Evolutionary conservation across 2,329 filamentous ascomycete genomes (phyloP), one percentile per base, ranked within the genome.

Genomic region (Aspergillus luchuensis): DNA sequence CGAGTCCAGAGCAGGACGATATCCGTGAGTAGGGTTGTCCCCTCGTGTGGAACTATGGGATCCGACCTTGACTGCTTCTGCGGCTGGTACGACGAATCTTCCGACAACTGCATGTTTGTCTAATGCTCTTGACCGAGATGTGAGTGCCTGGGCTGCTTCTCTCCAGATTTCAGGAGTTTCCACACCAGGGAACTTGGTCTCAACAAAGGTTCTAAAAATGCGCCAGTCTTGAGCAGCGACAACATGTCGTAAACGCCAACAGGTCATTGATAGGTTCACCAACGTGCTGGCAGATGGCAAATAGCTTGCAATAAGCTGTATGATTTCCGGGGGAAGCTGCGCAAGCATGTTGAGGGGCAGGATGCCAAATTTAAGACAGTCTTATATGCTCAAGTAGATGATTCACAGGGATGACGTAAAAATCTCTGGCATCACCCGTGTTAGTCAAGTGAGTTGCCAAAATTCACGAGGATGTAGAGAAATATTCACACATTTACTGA

Each of bases 1-100:
- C 59, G 83, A 84, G 67, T 87, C 84, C 51, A 87, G 79, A 45
- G 79, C 78, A 17, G 87, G 86, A 23, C 81, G 81, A 65, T 86
- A 89, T 3, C 86, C 86, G 68, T 88, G 66, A 5, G 77, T 78
- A 13, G 76, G 77, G 43, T 84, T 58, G 78, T 87, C 76, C 80
- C 78, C 62, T 68, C 78, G 57, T 72, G 77, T 64, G 69, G 74
- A 67, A 45, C 69, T 66, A 38, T 69, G 65, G 41, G 69, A 61
- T n/a, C 74, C 75, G 30, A 79, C 66, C 41, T 71, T 71, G 13
- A 67, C 75, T 70, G 81, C 79, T 76, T 73, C 71, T 66, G 61
- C 71, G 61, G 69, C 78, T 68, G 69, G 83, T 43, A 81, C 76
- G 17, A 87, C 72, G 65, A 83, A 83, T 56, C 83, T 79, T 39